Base-by-base conservation (phyloP, 371 early-diverging fungal species). In the Lichtheimia hyalospora region DNA sequence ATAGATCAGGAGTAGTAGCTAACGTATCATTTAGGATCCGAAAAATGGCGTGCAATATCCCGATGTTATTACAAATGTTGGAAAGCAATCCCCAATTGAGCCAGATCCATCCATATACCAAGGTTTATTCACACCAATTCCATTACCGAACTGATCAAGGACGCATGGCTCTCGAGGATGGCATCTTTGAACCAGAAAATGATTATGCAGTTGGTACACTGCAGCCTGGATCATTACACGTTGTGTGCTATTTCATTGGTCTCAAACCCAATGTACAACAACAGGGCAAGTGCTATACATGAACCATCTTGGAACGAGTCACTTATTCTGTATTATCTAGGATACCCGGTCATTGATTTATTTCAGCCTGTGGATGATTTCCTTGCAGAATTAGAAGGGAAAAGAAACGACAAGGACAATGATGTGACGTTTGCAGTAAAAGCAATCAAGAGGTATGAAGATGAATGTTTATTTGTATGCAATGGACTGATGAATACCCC, bases 21-120 rank as follows among this genome's bases (percentile, higher is more conserved):
- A 18, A 12, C 5, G 24, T 27, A 24, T 50, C 23, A 20, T 10
- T 46, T 57, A 77, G 78, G 77, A 64, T 55, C 21, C 41, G 80
- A 14, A 72, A 61, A 49, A 73, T 79, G 73, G 65, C 73, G 1
- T 49, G 51, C 8, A n/a, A 56, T 42, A 62, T 79, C 49, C 73
- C 76, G 1, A 55, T 50, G 10, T 59, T 76, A 0, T 27, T 79
- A 5, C 24, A 60, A 7, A 34, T 74, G 16, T 49, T 79, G 8
- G 73, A 76, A 62, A 7, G 14, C 1, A 27, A 16, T 5, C 55
- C 54, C 6, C 39, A 49, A 3, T 46, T 79, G 0, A 20, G 27
- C 3, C 23, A 27, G 3, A 64, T 70, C 13, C 77, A 73, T 27
- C 73, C 77, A 0, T 49, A 69, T 21, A 69, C 62, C 5, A 61